phyloP scores from a whole-genome alignment of 192 early-diverging fungal genomes.

The Borealophlyctis nickersoniae region DNA sequence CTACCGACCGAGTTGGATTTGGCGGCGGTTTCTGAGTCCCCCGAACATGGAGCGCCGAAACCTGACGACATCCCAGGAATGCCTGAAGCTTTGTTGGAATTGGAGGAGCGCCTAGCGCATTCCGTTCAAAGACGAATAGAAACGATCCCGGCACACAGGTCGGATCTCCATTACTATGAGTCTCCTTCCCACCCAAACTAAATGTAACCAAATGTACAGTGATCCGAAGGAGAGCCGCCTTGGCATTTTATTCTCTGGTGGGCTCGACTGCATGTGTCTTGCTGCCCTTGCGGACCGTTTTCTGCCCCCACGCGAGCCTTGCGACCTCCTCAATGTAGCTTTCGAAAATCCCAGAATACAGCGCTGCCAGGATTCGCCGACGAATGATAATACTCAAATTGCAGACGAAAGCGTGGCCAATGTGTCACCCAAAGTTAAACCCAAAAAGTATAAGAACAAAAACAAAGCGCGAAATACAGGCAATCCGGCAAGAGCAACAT shows the following conservation, averaged over 20 bases:
- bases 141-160: background rate
- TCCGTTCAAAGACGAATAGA: background rate
- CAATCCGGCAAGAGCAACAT: constrained; percentile 23
- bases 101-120: constrained; percentile 5
- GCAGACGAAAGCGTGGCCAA: background rate
- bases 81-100: background rate
- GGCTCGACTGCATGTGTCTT: constrained; percentile 87
- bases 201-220: too few relatives aligned
- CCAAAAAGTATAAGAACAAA: constrained; percentile 25
- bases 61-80: background rate
- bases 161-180: too few relatives aligned
- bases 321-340: constrained; percentile 92
- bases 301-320: constrained; percentile 69
- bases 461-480: constrained; percentile 3
- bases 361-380: too few relatives aligned
- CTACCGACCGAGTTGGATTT: too few relatives aligned
- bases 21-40: constrained; percentile 2
- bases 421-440: constrained; percentile 1
- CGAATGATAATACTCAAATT: too few relatives aligned
- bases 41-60: background rate
- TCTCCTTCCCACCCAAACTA: too few relatives aligned
- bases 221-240: too few relatives aligned
- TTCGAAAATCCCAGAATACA: constrained; percentile 86
- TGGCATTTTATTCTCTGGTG: constrained; percentile 88
- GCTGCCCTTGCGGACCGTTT: constrained; percentile 76